Evolutionary conservation across 192 early-diverging fungal species (phyloP), one percentile per base, ranked within the genome.

Genomic region (Mortierella hygrophila): DNA sequence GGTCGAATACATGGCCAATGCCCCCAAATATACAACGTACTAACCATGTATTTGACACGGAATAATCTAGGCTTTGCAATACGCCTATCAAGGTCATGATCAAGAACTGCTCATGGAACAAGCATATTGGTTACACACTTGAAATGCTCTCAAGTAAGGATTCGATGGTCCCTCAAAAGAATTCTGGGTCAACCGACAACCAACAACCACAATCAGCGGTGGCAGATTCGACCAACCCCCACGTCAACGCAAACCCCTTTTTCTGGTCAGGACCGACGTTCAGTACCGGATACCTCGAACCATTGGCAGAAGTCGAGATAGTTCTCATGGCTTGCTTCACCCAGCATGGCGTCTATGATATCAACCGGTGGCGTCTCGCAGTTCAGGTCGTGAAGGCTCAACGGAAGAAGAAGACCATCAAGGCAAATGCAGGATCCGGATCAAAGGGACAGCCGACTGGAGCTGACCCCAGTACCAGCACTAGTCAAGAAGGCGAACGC

Each of bases 101-200:
- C 55, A 90, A 91, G 78, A 97, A 97, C 87, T 95, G 92, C 41
- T 94, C 95, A 0, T 94, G 95, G 92, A 93, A 92, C 75, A 93
- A 93, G 73, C 73, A 73, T 8, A 88, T 91, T 72, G 78, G 82
- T 18, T 95, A 91, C 75, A 90, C 90, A 6, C 76, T 95, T 0
- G 94, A 95, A 77, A 76, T 93, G 71, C 89, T 93, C 13, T 89
- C 90, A 37, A 88, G 77, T 49, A 73, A 78, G 10, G 73, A 85
- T 26, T 37, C 78, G 23, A 82, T 72, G 72, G 77, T 76, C 42
- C 65, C 78, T 42, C 76, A 83, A 74, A 82, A 72, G 75, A 11
- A 29, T 11, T 49, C 70, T 38, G 78, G 57, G 37, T 76, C 26
- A 3, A 46, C 47, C 49, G 71, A 68, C 44, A 37, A 42, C 32